Evolutionary conservation across 345 rosid species (phyloP).

Genomic region (Odontarrhena argentea): DNA sequence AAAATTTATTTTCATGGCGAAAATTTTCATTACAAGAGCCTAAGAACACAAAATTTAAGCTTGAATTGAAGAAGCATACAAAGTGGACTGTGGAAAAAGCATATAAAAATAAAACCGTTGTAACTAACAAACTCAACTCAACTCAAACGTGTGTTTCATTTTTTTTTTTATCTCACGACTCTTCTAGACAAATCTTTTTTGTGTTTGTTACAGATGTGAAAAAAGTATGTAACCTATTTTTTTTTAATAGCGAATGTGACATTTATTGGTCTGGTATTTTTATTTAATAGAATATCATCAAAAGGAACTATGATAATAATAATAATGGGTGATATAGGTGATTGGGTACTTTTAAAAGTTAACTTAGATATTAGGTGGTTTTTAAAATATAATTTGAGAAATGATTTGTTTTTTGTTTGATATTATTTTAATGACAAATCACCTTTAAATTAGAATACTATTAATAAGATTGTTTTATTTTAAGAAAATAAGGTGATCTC

Average conservation of each 20-base stretch:
- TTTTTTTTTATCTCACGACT: constrained; percentile 18
- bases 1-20: constrained; percentile 20
- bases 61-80: constrained; percentile 11
- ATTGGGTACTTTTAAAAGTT: too few species aligned
- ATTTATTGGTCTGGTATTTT: too few species aligned
- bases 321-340: too few species aligned
- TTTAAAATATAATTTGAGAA: too few species aligned
- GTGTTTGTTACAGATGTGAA: constrained; percentile 4
- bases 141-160: constrained; percentile 35
- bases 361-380: too few species aligned
- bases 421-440: too few species aligned
- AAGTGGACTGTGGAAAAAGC: constrained; percentile 5
- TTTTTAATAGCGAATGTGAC: neutral
- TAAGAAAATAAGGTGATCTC: too few species aligned
- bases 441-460: too few species aligned
- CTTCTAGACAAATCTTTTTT: neutral
- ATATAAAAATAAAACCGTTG: constrained; percentile 32
- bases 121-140: constrained; percentile 28
- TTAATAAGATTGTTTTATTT: too few species aligned
- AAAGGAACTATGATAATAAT: too few species aligned
- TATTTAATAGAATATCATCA: too few species aligned
- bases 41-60: constrained; percentile 6
- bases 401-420: too few species aligned
- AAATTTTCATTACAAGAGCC: constrained; percentile 8
- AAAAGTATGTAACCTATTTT: neutral